Evolutionary conservation across 2,329 filamentous ascomycete species (phyloP).

Genomic region (Lasiodiplodia sp.): DNA sequence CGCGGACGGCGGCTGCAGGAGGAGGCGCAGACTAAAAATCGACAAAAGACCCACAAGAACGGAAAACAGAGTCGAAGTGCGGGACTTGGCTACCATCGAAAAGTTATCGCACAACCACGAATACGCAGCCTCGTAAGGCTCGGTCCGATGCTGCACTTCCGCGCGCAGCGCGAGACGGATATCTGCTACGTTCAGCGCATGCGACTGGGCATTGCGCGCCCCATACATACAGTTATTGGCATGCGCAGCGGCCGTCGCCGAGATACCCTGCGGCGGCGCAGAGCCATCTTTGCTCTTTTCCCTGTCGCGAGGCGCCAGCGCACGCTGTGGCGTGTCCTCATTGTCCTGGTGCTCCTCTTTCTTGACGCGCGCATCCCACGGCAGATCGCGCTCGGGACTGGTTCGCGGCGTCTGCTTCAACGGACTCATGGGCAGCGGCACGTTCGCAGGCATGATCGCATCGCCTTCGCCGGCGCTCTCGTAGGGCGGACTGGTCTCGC

Average conservation of each 20-base stretch:
- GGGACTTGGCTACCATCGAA: conserved; percentile 70
- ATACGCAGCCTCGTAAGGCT: conserved; percentile 79
- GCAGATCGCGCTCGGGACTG: conserved; percentile 56
- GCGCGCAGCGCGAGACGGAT: conserved; percentile 85
- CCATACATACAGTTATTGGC: conserved; percentile 58
- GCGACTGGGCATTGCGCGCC: conserved; percentile 30
- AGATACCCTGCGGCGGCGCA: conserved; percentile 32
- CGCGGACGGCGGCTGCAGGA: conserved; percentile 72
- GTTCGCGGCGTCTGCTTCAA: conserved; percentile 62
- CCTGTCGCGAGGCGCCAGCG: conserved; percentile 35
- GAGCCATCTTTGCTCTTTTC: conserved; percentile 38
- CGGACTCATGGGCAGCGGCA: conserved; percentile 67
- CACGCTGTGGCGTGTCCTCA: conserved; percentile 35
- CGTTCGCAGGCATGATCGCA: conserved; percentile 60
- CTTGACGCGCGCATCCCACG: conserved; percentile 37
- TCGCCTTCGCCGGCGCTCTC: conserved; percentile 63
- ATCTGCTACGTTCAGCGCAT: conserved; percentile 29
- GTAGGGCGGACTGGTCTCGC: conserved; percentile 66
- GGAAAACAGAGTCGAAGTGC: conserved; percentile 70
- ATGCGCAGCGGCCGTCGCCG: conserved; percentile 25
- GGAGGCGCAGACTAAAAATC: conserved; percentile 67
- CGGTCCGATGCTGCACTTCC: conserved; percentile 85
- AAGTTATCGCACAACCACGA: conserved; percentile 68
- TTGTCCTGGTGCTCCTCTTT: conserved; percentile 35
- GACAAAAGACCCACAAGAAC: conserved; percentile 69